Evolutionary conservation across 345 rosid species (phyloP), one percentile per base, ranked within the genome.

Genomic region (Zanthoxylum bungeanum): DNA sequence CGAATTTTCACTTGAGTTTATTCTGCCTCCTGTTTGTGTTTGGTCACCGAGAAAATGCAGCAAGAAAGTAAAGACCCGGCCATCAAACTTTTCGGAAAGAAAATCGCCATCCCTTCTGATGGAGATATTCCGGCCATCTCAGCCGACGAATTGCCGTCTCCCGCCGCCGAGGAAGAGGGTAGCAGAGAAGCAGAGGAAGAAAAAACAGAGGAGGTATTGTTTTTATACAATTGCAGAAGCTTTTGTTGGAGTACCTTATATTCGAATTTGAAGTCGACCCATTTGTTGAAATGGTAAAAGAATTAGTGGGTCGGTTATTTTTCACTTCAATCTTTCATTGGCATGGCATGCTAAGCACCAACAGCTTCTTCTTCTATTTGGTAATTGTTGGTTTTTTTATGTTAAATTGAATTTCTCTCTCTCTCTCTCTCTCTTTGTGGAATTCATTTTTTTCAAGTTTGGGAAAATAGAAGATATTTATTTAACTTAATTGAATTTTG

Each of bases 61-160:
- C 77, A 60, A 49, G 81, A 80, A 62, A 87, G 14, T 78, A 79
- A 78, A 71, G 90, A 90, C 69, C 82, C 91, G 4, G 86, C 89
- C 60, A 85, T 93, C 77, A 91, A 65, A 85, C 94, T 93, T 81
- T 93, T 93, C 73, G 97, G 98, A 1, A 86, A 53, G 86, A 91
- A 83, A 66, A 89, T 93, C 42, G 81, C 86, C 30, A 75, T 93
- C 2, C 81, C 84, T 56, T 58, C 81, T 11, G 85, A 67, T 31
- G 64, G 19, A 4, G 77, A 70, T 47, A 47, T 60, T 72, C 79
- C 71, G 34, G 46, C 44, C 11, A 42, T 72, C 44, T 49, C 76
- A 52, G 60, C 25, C 28, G 70, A 70, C 3, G 76, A 58, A 30
- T 68, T 69, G 68, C 40, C 52, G 11, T 57, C 68, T 42, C 57